phyloP scores from a whole-genome alignment of 129 eudicot species.

The Flaveria linearis region DNA sequence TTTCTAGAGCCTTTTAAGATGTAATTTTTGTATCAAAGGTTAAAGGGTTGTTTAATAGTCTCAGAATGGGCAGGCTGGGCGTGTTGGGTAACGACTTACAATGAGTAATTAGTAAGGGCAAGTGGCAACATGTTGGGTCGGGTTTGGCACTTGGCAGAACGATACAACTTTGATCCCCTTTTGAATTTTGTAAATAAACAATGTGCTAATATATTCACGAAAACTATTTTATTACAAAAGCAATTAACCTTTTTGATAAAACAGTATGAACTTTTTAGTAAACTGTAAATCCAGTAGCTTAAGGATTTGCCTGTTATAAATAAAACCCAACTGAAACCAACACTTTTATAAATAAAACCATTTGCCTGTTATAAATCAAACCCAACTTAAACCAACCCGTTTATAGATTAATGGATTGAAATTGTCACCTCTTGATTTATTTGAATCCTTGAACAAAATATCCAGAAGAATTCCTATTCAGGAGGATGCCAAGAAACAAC shows the following conservation, averaged over 20 bases:
- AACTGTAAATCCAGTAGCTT: background rate
- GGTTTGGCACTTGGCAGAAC: background rate
- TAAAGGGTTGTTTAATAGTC: background rate
- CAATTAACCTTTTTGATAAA: background rate
- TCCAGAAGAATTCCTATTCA: background rate
- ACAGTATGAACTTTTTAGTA: background rate
- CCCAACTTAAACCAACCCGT: background rate
- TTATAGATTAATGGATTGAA: background rate
- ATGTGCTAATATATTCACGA: background rate
- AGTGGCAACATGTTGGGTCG: background rate
- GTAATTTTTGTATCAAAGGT: background rate
- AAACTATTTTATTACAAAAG: background rate
- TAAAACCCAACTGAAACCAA: background rate
- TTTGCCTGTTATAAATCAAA: background rate
- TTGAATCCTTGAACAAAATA: background rate
- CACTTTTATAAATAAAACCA: background rate
- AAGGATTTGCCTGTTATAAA: background rate
- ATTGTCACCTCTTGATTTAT: background rate
- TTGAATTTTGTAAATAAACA: background rate
- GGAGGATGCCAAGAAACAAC: constrained; percentile 20
- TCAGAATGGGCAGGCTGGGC: background rate
- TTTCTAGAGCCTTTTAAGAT: background rate
- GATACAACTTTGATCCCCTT: background rate
- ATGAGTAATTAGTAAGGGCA: background rate
- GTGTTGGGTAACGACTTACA: background rate